These are phyloP conservation scores for Globisporangium orthogonon DNA, from an alignment of 352 stramenopile species.

Conservation along the genomic window DNA sequence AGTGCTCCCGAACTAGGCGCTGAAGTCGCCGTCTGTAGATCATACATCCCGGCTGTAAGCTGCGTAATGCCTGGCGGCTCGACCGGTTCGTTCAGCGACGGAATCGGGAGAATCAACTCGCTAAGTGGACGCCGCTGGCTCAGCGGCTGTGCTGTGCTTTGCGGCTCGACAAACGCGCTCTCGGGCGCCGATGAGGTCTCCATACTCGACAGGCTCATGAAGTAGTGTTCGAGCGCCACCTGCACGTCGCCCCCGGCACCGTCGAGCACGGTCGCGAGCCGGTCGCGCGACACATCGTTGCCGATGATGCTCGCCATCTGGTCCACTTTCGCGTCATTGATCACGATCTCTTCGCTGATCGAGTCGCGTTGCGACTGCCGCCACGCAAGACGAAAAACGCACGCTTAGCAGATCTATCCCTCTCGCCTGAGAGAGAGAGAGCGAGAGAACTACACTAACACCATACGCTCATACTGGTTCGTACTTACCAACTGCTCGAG, in stretches of 20 bases:
- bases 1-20: neutral
- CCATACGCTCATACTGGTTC: neutral
- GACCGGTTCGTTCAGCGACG: slow-evolving; percentile 27
- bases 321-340: slow-evolving; percentile 73
- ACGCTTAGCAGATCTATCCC: neutral
- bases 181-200: slow-evolving; percentile 13
- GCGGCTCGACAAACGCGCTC: neutral
- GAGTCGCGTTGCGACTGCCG: slow-evolving; percentile 34
- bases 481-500: slow-evolving; percentile 2
- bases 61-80: slow-evolving; percentile 13
- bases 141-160: slow-evolving; percentile 25
- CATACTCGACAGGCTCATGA: slow-evolving; percentile 67
- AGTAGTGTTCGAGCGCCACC: slow-evolving; percentile 86
- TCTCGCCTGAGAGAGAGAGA: too few species aligned
- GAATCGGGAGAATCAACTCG: slow-evolving; percentile 66
- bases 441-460: too few species aligned
- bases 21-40: slow-evolving; percentile 8
- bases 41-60: slow-evolving; percentile 10
- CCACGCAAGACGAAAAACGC: neutral
- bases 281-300: slow-evolving; percentile 60
- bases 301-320: slow-evolving; percentile 82
- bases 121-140: slow-evolving; percentile 49
- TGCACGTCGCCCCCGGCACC: slow-evolving; percentile 77
- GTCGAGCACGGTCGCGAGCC: slow-evolving; percentile 69
- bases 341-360: slow-evolving; percentile 61